Evolutionary conservation across 1,284 basidiomycete genomes (phyloP), one percentile per base, ranked within the genome.

Genomic region (Heliocybe sulcata): DNA sequence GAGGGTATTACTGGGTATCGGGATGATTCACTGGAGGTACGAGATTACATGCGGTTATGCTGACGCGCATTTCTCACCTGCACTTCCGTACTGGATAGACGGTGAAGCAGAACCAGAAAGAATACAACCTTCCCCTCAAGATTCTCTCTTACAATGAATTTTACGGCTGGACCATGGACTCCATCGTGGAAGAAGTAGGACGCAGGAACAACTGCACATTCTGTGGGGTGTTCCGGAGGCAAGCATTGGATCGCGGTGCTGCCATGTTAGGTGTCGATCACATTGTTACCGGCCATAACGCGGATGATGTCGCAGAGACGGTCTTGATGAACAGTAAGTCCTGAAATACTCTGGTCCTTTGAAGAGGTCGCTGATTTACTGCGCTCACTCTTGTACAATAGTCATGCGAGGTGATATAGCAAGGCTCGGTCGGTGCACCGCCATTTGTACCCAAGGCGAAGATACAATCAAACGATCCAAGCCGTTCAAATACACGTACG

Each of bases 121-220:
- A 99, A 72, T 99, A 99, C 65, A 82, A 87, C 49, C 87, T 99
- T 65, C 95, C 97, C 0, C 81, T 99, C 51, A 98, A 96, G 74
- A 97, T 99, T 57, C 77, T 99, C 12, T 92, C 92, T 0, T 99
- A 99, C 64, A 85, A 92, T 57, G 95, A 98, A 63, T 80, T 99
- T 3, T 99, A 99, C 62, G 96, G 96, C 12, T 99, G 97, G 97
- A 99, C 96, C 0, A 99, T 99, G 96, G 96, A 99, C 66, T 81
- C 85, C 19, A 94, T 99, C 55, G 97, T 99, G 33, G 81, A 86
- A 23, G 87, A 94, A 65, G 85, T 98, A 23, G 96, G 96, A n/a
- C 85, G 85, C 71, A 96, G 95, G 77, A 98, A 98, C 65, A 99
- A 99, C 65, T 99, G 96, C 70, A 99, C 96, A 0, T 99, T 98